Evolutionary conservation across 2,329 filamentous ascomycete species (phyloP), one percentile per base, ranked within the genome.

Genomic region (Fusarium foetens): DNA sequence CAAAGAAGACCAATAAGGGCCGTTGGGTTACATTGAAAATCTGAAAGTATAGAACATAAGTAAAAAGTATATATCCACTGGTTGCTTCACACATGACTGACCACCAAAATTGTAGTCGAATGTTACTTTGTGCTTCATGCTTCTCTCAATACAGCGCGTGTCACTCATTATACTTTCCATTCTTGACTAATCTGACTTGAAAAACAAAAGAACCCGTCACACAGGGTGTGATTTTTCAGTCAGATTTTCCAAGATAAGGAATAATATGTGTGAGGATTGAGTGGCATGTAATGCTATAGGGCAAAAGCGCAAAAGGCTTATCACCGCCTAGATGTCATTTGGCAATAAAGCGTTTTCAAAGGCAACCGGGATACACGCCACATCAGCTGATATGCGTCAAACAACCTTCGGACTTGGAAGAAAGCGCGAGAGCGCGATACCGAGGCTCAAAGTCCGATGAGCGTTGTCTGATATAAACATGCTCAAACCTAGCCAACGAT

Each of bases 391-490:
- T 68, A 62, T 54, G 41, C 57, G 14, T 48, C 43, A 42, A 53
- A 33, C 25, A 42, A 29, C 48, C 19, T 48, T 62, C 55, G 48
- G 39, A 27, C 64, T 48, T 63, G 66, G n/a, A 64, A 60, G n/a
- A 70, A 77, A 42, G 38, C 54, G 63, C 63, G 46, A 67, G 29
- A 53, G 41, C 54, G 63, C 55, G 54, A 62, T 53, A 38, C 21
- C 27, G 49, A 43, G 39, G 33, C 14, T 25, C 42, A 27, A 35
- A 39, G 33, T 62, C 29, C 36, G 48, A 36, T 43, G 17, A 49
- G 27, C 9, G 17, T 25, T n/a, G 23, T 35, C 8, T 46, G 21
- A 13, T 39, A 38, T 58, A 38, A 41, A 8, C 21, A 41, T 19
- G 4, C 16, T 27, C 6, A 54, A 12, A 19, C 8, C 39, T 17